Evolutionary conservation across 2,329 filamentous ascomycete genomes (phyloP).

Genomic region (Fusarium sp.): DNA sequence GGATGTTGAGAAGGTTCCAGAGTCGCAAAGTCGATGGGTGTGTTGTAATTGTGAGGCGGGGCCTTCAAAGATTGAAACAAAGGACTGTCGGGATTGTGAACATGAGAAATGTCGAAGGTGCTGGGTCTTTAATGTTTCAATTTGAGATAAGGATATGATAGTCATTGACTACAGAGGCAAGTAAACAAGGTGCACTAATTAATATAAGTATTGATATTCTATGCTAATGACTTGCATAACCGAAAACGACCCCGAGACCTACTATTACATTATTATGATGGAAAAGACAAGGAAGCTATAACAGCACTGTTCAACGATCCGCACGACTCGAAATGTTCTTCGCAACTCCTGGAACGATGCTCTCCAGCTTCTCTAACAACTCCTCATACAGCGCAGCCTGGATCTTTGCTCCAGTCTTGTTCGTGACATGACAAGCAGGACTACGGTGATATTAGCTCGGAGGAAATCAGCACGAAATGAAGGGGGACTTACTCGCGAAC

Average conservation of each 20-base stretch:
- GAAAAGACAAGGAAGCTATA: too few species aligned
- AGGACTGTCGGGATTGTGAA: neutral
- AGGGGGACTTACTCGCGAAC: constrained; percentile 31
- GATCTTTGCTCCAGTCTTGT: constrained; percentile 41
- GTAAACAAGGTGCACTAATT: accelerated
- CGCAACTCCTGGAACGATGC: constrained; percentile 15
- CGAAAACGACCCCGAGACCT: accelerated
- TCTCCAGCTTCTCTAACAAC: constrained; percentile 47
- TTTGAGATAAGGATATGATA: accelerated
- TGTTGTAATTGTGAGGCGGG: neutral
- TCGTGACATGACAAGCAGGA: constrained; percentile 45
- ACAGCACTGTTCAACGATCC: accelerated
- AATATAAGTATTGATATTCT: neutral
- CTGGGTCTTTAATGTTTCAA: neutral
- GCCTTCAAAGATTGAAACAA: neutral
- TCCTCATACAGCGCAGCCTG: constrained; percentile 48
- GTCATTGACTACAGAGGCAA: neutral
- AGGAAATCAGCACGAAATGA: neutral
- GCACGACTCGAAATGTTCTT: neutral
- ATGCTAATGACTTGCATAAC: accelerated
- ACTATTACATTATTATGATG: too few species aligned
- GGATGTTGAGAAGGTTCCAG: neutral
- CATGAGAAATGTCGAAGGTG: neutral
- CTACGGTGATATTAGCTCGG: neutral
- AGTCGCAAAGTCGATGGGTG: neutral